A percentile compares a stretch with the other conserved stretches of the same genome.
Conservation (phyloP, 2,329 filamentous ascomycete genomes). For the Fusarium dimerum region DNA sequence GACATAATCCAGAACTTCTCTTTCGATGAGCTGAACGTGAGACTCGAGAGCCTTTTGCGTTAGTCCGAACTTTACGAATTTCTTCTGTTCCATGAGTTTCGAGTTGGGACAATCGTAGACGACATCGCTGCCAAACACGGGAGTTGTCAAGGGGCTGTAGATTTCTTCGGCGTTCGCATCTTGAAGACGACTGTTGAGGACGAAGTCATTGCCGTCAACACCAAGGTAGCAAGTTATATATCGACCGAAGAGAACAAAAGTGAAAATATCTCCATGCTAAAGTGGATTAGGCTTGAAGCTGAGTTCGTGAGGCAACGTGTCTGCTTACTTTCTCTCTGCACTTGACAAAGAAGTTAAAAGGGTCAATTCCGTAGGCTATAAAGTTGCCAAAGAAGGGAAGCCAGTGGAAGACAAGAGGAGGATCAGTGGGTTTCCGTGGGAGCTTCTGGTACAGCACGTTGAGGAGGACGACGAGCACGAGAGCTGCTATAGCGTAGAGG, state of each 20-base stretch:
- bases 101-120: conserved; percentile 84
- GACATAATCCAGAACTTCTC: conserved; percentile 68
- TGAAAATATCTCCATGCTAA: conserved; percentile 55
- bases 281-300: rapidly evolving
- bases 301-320: too few relatives aligned
- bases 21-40: conserved; percentile 72
- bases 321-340: conserved; percentile 63
- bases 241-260: conserved; percentile 53
- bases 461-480: conserved; percentile 5
- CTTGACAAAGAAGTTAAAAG: conserved; percentile 65
- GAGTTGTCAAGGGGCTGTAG: conserved; percentile 51
- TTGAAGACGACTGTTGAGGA: conserved; percentile 54
- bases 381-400: conserved; percentile 69
- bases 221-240: conserved; percentile 53
- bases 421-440: conserved; percentile 33
- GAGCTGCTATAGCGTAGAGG: conserved; percentile 3
- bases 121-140: conserved; percentile 73
- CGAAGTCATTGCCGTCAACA: conserved; percentile 54
- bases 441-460: conserved; percentile 20
- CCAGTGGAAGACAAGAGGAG: conserved; percentile 60
- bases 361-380: conserved; percentile 70
- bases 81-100: conserved; percentile 89
- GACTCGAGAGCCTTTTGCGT: conserved; percentile 62
- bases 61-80: conserved; percentile 73
- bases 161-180: conserved; percentile 58